These are phyloP conservation scores for Ophiostoma himal-ulmi DNA, from an alignment of 2,329 filamentous ascomycete genomes.

Conservation along the genomic window DNA sequence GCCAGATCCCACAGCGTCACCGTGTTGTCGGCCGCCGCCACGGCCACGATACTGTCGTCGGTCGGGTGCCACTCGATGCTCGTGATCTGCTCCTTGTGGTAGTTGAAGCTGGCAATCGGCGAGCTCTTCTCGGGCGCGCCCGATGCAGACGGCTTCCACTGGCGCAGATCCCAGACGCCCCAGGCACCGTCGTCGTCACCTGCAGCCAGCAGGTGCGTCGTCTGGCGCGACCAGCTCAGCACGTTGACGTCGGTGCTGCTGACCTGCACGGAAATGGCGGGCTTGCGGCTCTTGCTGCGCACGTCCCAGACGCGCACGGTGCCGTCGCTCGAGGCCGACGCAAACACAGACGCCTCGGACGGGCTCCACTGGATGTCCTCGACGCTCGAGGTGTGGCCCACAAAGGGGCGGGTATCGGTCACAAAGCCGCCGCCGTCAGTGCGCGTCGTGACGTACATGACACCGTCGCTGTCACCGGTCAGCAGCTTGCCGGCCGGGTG, in stretches of 20 bases:
- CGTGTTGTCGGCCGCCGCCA: constrained; percentile 88
- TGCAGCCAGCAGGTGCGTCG: constrained; percentile 80
- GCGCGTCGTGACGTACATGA: constrained; percentile 81
- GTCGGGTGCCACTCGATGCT: constrained; percentile 96
- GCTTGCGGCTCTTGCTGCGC: constrained; percentile 78
- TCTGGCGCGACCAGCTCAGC: constrained; percentile 88
- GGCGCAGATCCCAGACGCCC: constrained; percentile 92
- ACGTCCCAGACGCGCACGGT: constrained; percentile 96
- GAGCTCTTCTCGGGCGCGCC: constrained; percentile 47
- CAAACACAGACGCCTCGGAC: constrained; percentile 86
- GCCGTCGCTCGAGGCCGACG: constrained; percentile 88
- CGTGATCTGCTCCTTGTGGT: constrained; percentile 95
- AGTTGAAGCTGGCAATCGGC: constrained; percentile 87
- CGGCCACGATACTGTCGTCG: constrained; percentile 90
- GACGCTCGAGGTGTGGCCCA: constrained; percentile 75
- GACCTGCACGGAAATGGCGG: constrained; percentile 81
- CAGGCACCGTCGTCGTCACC: constrained; percentile 91
- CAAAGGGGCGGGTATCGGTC: constrained; percentile 77
- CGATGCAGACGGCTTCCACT: constrained; percentile 69
- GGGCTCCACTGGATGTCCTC: constrained; percentile 98
- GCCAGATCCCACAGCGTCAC: constrained; percentile 95
- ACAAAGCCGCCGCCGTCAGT: constrained; percentile 85
- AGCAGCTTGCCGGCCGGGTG: constrained; percentile 76
- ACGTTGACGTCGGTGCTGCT: constrained; percentile 89
- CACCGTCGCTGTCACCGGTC: constrained; percentile 84